Evolutionary conservation across 2,329 filamentous ascomycete genomes (phyloP).

Genomic region (Aspergillus quadrilineatus): DNA sequence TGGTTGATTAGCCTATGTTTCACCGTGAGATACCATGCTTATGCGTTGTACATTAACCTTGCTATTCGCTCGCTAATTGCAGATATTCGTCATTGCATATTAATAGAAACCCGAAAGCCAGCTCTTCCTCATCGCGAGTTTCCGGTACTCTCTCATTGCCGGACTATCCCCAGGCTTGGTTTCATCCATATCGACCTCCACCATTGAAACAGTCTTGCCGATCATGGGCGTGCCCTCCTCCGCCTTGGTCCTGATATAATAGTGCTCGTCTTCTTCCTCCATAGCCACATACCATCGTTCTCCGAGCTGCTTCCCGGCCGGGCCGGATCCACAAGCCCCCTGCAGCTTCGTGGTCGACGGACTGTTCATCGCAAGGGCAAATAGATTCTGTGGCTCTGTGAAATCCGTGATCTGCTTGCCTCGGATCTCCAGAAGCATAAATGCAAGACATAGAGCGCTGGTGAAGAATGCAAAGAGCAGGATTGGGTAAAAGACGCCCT

Average conservation of each 20-base stretch:
- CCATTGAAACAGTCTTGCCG: conserved; percentile 13
- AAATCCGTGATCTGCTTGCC: conserved; percentile 71
- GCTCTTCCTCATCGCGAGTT: conserved; percentile 29
- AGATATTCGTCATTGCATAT: not conserved
- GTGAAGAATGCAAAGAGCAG: conserved; percentile 65
- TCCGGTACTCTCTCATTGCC: conserved; percentile 35
- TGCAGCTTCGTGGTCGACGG: conserved; percentile 53
- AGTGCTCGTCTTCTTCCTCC: conserved; percentile 52
- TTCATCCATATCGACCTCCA: conserved; percentile 17
- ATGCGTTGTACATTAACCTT: not conserved
- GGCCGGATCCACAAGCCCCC: conserved; percentile 58
- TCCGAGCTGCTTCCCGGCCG: conserved; percentile 50
- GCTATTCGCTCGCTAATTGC: not conserved
- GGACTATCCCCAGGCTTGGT: conserved; percentile 32
- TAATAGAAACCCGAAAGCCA: conserved; percentile 30
- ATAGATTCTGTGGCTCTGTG: conserved; percentile 73
- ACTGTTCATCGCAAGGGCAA: conserved; percentile 68
- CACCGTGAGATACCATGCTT: not conserved
- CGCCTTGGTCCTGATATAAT: conserved; percentile 47
- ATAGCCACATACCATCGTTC: conserved; percentile 47
- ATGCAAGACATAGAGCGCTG: conserved; percentile 64
- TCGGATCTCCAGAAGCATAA: conserved; percentile 57
- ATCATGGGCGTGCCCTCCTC: conserved; percentile 22
- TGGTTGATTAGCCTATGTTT: not conserved
- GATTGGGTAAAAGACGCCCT: conserved; percentile 66